These are phyloP conservation scores for Calonectria pauciramosa DNA, from an alignment of 2,329 filamentous ascomycete species.

Conservation along the genomic window DNA sequence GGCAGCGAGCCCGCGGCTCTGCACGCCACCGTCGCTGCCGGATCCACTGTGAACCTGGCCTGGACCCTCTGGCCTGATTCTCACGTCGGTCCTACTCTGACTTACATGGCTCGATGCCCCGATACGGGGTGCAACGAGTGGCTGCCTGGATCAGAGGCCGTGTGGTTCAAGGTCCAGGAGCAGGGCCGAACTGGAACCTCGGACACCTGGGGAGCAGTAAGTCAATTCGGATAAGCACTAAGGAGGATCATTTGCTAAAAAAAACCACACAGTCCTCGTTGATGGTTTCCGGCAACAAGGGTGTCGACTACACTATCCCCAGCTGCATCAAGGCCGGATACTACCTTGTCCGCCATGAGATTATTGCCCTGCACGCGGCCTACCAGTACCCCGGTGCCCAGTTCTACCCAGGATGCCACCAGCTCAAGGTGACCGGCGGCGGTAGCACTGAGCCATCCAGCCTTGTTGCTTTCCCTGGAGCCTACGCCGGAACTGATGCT, in stretches of 20 bases:
- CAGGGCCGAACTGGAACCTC: constrained; percentile 63
- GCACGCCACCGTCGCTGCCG: constrained; percentile 66
- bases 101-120: constrained; percentile 72
- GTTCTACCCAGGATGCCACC: constrained; percentile 71
- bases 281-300: constrained; percentile 60
- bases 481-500: constrained; percentile 63
- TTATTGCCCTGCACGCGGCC: constrained; percentile 66
- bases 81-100: constrained; percentile 68
- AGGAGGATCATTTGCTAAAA: too few species aligned
- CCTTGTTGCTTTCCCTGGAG: constrained; percentile 67
- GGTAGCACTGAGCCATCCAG: constrained; percentile 57
- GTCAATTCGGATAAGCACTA: too few species aligned
- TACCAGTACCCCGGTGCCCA: constrained; percentile 66
- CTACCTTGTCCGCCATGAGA: constrained; percentile 72
- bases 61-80: constrained; percentile 68
- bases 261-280: constrained; percentile 51
- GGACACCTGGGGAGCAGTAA: constrained; percentile 61
- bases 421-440: constrained; percentile 66
- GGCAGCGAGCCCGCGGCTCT: constrained; percentile 67
- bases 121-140: constrained; percentile 64
- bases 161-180: constrained; percentile 71
- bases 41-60: constrained; percentile 64
- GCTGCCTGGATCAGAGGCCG: constrained; percentile 60
- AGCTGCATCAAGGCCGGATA: constrained; percentile 65
- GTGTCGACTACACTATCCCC: constrained; percentile 67